Conservation (phyloP, 1,139 yeast species). For the Saccharomycopsis phalli region DNA sequence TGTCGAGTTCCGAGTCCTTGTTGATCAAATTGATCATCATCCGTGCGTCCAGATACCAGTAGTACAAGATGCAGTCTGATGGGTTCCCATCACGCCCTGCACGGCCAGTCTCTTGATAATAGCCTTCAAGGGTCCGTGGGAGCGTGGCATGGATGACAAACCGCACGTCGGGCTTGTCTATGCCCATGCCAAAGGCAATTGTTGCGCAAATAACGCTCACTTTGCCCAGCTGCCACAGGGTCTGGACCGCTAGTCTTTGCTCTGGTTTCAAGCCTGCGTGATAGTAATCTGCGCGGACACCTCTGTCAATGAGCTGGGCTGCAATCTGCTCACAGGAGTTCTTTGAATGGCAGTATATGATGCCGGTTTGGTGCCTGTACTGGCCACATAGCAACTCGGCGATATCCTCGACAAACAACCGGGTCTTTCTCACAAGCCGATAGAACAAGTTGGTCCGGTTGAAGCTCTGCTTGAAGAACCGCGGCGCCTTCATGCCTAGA, state of each 20-base stretch:
- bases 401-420: slow-evolving; percentile 52
- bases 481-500: slow-evolving; percentile 47
- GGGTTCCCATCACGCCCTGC: slow-evolving; percentile 91
- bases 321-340: slow-evolving; percentile 82
- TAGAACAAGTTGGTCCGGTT: slow-evolving; percentile 81
- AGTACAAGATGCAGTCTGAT: slow-evolving; percentile 78
- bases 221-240: slow-evolving; percentile 68
- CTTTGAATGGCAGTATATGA: slow-evolving; percentile 88
- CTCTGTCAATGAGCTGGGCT: slow-evolving; percentile 45
- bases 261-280: slow-evolving; percentile 92
- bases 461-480: slow-evolving; percentile 50
- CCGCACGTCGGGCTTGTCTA: slow-evolving; percentile 91
- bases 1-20: slow-evolving; percentile 59
- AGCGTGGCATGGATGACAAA: slow-evolving; percentile 84
- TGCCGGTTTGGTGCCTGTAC: slow-evolving; percentile 64
- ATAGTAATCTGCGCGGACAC: slow-evolving; percentile 65
- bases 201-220: slow-evolving; percentile 88
- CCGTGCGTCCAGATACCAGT: slow-evolving; percentile 68
- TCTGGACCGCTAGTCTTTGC: slow-evolving; percentile 62
- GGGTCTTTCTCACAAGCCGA: slow-evolving; percentile 59
- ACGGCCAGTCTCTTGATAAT: slow-evolving; percentile 97
- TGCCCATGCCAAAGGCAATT: slow-evolving; percentile 98
- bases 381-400: slow-evolving; percentile 43
- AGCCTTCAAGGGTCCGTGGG: slow-evolving; percentile 89
- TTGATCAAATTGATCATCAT: slow-evolving; percentile 68